These are phyloP conservation scores for Rubia tinctorum DNA, from an alignment of 305 asterid species.

Conservation along the genomic window DNA sequence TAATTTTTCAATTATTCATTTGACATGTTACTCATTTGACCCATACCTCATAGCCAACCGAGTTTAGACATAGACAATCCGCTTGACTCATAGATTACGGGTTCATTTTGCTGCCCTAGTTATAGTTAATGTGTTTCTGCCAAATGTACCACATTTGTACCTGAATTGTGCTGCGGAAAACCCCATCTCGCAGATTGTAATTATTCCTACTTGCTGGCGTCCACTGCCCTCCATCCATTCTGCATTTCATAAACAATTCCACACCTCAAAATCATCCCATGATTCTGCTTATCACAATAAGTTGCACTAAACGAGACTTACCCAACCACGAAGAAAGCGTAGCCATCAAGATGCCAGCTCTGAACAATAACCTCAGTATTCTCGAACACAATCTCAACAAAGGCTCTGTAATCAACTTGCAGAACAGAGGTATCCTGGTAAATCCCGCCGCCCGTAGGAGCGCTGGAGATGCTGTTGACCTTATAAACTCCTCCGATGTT, in stretches of 20 bases:
- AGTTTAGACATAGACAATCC: too few relatives aligned
- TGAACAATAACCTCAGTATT: slow-evolving; percentile 61
- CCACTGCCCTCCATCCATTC: slow-evolving; percentile 97
- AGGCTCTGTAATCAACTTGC: slow-evolving; percentile 57
- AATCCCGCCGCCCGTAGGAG: slow-evolving; percentile 65
- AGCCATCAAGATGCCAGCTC: slow-evolving; percentile 85
- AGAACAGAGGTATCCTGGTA: slow-evolving; percentile 70
- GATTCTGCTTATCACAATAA: too few relatives aligned
- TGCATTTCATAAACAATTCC: slow-evolving; percentile 25
- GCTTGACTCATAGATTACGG: too few relatives aligned
- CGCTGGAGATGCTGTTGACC: slow-evolving; percentile 56
- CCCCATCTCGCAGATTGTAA: slow-evolving; percentile 92
- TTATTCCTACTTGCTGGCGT: slow-evolving; percentile 47
- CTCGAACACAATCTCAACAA: slow-evolving; percentile 79
- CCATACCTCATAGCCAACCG: too few relatives aligned
- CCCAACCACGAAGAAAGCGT: slow-evolving; percentile 93
- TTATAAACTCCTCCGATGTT: slow-evolving; percentile 63
- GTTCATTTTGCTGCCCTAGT: not conserved
- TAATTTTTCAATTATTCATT: too few relatives aligned
- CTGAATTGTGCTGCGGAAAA: slow-evolving; percentile 82
- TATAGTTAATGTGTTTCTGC: not conserved
- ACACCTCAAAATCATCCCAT: too few relatives aligned
- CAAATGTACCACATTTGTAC: slow-evolving; percentile 21
- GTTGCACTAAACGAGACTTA: slow-evolving; percentile 22
- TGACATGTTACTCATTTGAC: too few relatives aligned